phyloP scores from a whole-genome alignment of 805 yeast species.

The Zygoascus ofunaensis region DNA sequence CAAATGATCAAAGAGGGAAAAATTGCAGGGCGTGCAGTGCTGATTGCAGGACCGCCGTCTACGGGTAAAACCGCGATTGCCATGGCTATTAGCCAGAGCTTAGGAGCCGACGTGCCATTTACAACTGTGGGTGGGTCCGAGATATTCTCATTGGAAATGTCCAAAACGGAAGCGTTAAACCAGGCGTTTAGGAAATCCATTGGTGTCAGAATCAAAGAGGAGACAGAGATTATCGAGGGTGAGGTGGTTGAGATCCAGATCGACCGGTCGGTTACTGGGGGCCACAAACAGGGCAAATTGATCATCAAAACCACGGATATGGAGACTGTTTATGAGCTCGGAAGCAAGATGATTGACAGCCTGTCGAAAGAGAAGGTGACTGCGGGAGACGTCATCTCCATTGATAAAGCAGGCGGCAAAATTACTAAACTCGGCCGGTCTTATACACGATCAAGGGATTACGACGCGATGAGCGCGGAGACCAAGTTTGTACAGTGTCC shows the following conservation, averaged over 20 bases:
- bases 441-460: constrained; percentile 91
- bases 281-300: constrained; percentile 95
- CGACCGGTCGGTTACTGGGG: constrained; percentile 90
- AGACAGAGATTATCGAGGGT: constrained; percentile 95
- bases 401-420: constrained; percentile 92
- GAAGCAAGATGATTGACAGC: constrained; percentile 89
- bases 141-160: constrained; percentile 80
- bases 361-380: constrained; percentile 88
- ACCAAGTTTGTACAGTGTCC: constrained; percentile 97
- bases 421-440: constrained; percentile 93
- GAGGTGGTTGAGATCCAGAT: constrained; percentile 96
- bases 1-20: constrained; percentile 90
- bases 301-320: constrained; percentile 96
- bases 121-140: constrained; percentile 94
- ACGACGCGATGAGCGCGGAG: constrained; percentile 98
- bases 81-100: constrained; percentile 54
- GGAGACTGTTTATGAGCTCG: constrained; percentile 96
- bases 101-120: constrained; percentile 77
- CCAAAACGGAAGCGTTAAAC: constrained; percentile 92
- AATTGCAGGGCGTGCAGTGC: constrained; percentile 93
- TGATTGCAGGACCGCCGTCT: constrained; percentile 96
- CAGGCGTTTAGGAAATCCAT: constrained; percentile 95
- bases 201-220: constrained; percentile 92
- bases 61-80: constrained; percentile 99
- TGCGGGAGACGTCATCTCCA: constrained; percentile 94